Conservation (phyloP, 208 protist genomes). For the Leptomonas seymouri region DNA sequence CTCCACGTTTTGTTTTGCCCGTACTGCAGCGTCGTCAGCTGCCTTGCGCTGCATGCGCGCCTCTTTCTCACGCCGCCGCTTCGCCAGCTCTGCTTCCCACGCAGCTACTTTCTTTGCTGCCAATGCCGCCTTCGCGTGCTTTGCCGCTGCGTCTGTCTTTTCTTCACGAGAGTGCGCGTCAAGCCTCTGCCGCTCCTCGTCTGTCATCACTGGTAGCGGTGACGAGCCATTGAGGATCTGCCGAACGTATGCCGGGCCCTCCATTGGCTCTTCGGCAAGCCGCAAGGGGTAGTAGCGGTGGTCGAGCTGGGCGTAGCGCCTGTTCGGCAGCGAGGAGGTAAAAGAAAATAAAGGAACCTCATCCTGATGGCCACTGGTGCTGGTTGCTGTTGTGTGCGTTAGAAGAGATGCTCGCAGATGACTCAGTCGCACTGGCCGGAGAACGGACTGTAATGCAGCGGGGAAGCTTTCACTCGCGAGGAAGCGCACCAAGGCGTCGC, state of each 20-base stretch:
- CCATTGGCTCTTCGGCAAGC: slow-evolving; percentile 30
- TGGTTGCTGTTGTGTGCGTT: background rate
- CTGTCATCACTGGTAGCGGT: slow-evolving; percentile 23
- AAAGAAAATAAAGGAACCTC: background rate
- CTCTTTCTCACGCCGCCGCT: slow-evolving; percentile 20
- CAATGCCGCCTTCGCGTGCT: slow-evolving; percentile 3
- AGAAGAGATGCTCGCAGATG: background rate
- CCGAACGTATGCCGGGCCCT: slow-evolving; percentile 33
- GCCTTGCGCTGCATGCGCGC: slow-evolving; percentile 38
- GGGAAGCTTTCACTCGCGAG: slow-evolving; percentile 31
- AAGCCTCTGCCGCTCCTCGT: slow-evolving; percentile 4
- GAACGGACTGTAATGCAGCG: slow-evolving; percentile 11
- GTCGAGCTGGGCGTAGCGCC: slow-evolving; percentile 29
- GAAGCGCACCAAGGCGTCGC: slow-evolving; percentile 44
- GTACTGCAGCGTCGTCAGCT: slow-evolving; percentile 29
- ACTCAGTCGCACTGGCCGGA: slow-evolving; percentile 13
- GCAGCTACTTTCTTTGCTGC: slow-evolving; percentile 12
- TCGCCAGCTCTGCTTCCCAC: slow-evolving; percentile 35
- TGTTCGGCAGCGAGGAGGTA: slow-evolving; percentile 10
- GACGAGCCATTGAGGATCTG: slow-evolving; percentile 31
- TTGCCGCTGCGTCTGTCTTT: background rate
- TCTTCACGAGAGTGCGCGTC: background rate
- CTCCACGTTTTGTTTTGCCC: slow-evolving; percentile 19
- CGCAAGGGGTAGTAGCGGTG: slow-evolving; percentile 35
- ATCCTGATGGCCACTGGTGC: background rate